These are phyloP conservation scores for Cladophialophora yegresii DNA, from an alignment of 2,329 filamentous ascomycete species.

Conservation along the genomic window DNA sequence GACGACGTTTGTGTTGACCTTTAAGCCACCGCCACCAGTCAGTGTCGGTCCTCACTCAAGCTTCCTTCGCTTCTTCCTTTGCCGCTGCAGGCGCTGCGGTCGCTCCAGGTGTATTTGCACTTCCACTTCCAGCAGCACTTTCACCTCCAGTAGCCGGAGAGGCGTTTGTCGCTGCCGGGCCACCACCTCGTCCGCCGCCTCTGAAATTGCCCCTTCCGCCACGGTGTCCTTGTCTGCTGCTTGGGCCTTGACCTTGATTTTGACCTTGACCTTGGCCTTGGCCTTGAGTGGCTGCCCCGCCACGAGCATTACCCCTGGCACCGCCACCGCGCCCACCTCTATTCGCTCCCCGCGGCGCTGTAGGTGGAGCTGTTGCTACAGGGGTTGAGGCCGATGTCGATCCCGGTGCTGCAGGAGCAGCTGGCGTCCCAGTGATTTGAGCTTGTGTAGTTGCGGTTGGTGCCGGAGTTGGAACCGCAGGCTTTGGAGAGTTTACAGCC, in stretches of 20 bases:
- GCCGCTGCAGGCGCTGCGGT: background rate
- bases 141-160: background rate
- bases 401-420: constrained; percentile 9
- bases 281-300: constrained; percentile 6
- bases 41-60: background rate
- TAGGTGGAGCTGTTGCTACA: constrained; percentile 23
- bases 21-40: background rate
- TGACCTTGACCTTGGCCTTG: constrained; percentile 14
- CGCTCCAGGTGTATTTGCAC: constrained; percentile 2
- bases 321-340: constrained; percentile 36
- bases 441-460: background rate
- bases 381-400: constrained; percentile 13
- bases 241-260: constrained; percentile 11
- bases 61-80: constrained; percentile 25
- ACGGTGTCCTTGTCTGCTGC: constrained; percentile 22
- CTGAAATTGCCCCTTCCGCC: constrained; percentile 15
- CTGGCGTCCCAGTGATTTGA: constrained; percentile 3
- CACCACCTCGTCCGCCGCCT: constrained; percentile 6
- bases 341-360: constrained; percentile 1
- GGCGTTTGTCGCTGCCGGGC: background rate
- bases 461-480: background rate
- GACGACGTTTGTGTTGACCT: background rate
- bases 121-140: constrained; percentile 1
- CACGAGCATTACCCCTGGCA: constrained; percentile 25
- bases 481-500: background rate